Evolutionary conservation across 1,284 basidiomycete genomes (phyloP).

Genomic region (Ganoderma multipileum): DNA sequence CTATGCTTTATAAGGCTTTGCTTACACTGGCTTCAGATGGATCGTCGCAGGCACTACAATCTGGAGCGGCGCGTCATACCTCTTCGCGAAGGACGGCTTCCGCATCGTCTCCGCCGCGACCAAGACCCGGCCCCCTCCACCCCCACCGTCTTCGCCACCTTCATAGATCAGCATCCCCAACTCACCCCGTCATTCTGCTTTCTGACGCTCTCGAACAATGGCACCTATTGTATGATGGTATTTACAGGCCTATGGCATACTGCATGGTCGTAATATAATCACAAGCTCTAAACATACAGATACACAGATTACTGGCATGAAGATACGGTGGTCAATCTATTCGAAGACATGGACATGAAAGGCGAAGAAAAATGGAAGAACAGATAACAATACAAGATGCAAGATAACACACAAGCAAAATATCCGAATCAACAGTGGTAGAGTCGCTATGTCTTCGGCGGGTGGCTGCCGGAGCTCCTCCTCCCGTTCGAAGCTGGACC

Average conservation of each 20-base stretch:
- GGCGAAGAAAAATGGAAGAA: slow-evolving; percentile 6
- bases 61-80: slow-evolving; percentile 91
- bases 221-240: slow-evolving; percentile 4
- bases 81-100: slow-evolving; percentile 55
- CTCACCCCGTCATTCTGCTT: not conserved
- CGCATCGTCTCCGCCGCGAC: slow-evolving; percentile 32
- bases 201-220: not conserved
- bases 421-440: not conserved
- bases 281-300: slow-evolving; percentile 10
- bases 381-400: slow-evolving; percentile 17
- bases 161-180: not conserved
- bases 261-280: slow-evolving; percentile 17
- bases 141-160: slow-evolving; percentile 16
- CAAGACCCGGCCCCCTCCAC: slow-evolving; percentile 26
- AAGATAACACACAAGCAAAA: slow-evolving; percentile 2
- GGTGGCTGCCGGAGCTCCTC: slow-evolving; percentile 1
- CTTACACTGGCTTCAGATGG: slow-evolving; percentile 57
- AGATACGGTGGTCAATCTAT: not conserved
- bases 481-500: slow-evolving; percentile 5
- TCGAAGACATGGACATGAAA: not conserved
- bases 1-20: not conserved
- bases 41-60: slow-evolving; percentile 90
- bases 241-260: slow-evolving; percentile 5
- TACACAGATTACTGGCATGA: slow-evolving; percentile 6
- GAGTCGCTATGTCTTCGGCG: slow-evolving; percentile 10